These are phyloP conservation scores for Ophiostoma sp. DNA, from an alignment of 2,329 filamentous ascomycete species.

Conservation along the genomic window DNA sequence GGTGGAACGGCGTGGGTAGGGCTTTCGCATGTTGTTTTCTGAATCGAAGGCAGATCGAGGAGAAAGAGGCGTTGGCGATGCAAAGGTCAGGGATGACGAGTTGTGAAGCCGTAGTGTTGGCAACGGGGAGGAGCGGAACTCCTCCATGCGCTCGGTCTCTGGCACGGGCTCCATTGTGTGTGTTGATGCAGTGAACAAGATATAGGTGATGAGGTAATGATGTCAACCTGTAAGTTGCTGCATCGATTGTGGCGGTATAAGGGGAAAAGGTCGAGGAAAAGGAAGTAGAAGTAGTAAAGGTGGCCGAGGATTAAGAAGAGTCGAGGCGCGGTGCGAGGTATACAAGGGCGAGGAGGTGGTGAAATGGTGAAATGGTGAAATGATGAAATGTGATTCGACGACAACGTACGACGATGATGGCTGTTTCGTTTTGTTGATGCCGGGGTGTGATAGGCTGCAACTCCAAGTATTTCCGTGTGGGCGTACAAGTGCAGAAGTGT, in stretches of 20 bases:
- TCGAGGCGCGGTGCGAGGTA: not conserved
- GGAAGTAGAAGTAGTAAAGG: not conserved
- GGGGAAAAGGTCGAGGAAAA: not conserved
- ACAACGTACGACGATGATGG: not conserved
- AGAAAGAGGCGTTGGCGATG: conserved; percentile 38
- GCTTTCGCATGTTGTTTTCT: conserved; percentile 39
- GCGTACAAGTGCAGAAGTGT: not conserved
- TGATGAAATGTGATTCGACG: conserved; percentile 3
- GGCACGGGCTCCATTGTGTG: conserved; percentile 59
- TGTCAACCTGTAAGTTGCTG: not conserved
- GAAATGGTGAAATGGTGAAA: not conserved
- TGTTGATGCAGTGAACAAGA: not conserved
- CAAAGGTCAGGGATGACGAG: conserved; percentile 31
- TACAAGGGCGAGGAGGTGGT: not conserved
- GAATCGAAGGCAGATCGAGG: conserved; percentile 17
- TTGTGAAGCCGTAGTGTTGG: conserved; percentile 49
- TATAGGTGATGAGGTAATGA: too few relatives aligned
- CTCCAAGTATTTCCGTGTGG: not conserved
- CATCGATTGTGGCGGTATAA: not conserved
- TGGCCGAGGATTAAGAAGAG: not conserved
- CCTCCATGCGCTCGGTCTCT: conserved; percentile 63
- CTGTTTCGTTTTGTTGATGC: conserved; percentile 1
- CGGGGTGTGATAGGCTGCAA: not conserved
- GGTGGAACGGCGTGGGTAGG: conserved; percentile 52
- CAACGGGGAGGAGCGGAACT: conserved; percentile 55